phyloP scores from a whole-genome alignment of 2,329 filamentous ascomycete genomes.

The Aspergillus melleus region DNA sequence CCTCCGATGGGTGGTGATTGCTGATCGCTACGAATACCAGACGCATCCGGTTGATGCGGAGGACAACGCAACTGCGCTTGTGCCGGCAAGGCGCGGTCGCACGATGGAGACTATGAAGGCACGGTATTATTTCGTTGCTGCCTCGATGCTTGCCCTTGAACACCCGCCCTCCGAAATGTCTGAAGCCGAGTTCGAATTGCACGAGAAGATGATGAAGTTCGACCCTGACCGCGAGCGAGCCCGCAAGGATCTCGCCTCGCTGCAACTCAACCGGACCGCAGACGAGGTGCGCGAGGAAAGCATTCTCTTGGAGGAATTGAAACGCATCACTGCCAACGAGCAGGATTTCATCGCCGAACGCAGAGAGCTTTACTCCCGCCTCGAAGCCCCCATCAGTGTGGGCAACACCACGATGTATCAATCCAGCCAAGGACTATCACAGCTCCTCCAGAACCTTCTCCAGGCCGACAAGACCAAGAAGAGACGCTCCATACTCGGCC shows the following conservation, averaged over 20 bases:
- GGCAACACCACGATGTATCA: constrained; percentile 74
- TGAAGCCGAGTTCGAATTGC: constrained; percentile 74
- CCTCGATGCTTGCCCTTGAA: constrained; percentile 76
- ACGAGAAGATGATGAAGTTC: constrained; percentile 85
- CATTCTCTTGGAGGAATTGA: constrained; percentile 82
- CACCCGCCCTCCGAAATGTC: constrained; percentile 87
- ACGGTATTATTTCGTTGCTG: constrained; percentile 84
- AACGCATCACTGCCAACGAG: constrained; percentile 84
- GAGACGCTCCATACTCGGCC: constrained; percentile 68
- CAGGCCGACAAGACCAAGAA: constrained; percentile 87
- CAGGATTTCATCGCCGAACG: constrained; percentile 86
- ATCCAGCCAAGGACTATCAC: constrained; percentile 75
- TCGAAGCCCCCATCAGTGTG: constrained; percentile 76
- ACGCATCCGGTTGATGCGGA: constrained; percentile 28
- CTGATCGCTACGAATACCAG: constrained; percentile 82
- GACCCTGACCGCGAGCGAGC: constrained; percentile 75
- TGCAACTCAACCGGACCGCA: constrained; percentile 73
- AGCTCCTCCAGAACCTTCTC: constrained; percentile 79
- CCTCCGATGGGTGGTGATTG: constrained; percentile 86
- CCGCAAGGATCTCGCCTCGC: constrained; percentile 81
- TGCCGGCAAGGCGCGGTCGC: constrained; percentile 52
- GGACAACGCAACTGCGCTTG: constrained; percentile 33
- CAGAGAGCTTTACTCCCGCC: constrained; percentile 78
- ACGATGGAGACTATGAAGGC: constrained; percentile 89
- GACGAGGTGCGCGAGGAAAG: constrained; percentile 94